Conservation (phyloP, 257 asterid species). For the Nicotiana knightiana region DNA sequence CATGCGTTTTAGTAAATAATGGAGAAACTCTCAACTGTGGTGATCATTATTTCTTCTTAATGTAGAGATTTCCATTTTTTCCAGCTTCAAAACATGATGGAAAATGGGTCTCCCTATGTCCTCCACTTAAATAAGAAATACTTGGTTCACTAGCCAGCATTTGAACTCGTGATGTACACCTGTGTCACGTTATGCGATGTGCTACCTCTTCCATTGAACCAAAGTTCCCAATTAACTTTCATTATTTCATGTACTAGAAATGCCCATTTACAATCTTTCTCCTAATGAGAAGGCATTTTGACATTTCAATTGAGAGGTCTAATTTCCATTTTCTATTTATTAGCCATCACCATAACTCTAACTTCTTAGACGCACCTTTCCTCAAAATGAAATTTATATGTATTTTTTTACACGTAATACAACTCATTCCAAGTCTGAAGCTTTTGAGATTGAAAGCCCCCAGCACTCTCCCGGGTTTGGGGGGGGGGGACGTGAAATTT, state of each 20-base stretch:
- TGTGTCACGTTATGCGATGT: background rate
- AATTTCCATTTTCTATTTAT: background rate
- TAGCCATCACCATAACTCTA: background rate
- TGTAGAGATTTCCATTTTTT: background rate
- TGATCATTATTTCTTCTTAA: background rate
- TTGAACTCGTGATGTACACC: background rate
- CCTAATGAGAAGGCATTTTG: background rate
- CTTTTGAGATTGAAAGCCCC: background rate
- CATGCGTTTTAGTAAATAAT: background rate
- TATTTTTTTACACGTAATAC: background rate
- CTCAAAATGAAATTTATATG: background rate
- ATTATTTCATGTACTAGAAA: background rate
- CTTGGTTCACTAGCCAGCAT: background rate
- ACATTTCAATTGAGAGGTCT: background rate
- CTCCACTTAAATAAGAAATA: background rate
- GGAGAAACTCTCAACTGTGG: background rate
- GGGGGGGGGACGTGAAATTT: no score
- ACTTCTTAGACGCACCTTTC: background rate
- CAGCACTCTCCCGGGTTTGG: background rate
- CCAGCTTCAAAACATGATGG: background rate
- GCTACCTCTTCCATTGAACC: background rate
- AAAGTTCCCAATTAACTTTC: background rate
- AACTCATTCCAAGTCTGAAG: background rate
- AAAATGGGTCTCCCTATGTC: background rate
- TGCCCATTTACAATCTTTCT: background rate